Evolutionary conservation across 1,139 yeast genomes (phyloP).

Genomic region (Arxiozyma slooffiae): DNA sequence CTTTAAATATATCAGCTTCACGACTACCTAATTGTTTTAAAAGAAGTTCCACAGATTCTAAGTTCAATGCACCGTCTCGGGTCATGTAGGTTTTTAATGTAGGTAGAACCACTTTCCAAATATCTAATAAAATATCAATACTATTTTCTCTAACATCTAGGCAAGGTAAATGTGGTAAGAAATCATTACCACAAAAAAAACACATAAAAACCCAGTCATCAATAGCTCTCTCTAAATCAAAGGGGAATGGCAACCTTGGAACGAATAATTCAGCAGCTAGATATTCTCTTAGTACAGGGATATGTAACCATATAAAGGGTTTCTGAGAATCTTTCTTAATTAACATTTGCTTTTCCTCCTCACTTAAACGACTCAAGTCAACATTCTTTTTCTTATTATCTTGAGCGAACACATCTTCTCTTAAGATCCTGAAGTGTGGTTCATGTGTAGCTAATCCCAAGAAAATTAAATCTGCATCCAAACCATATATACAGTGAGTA

Average conservation of each 20-base stretch:
- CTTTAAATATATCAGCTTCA: conserved; percentile 72
- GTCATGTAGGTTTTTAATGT: conserved; percentile 68
- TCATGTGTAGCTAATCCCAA: conserved; percentile 93
- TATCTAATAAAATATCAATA: conserved; percentile 65
- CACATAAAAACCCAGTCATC: conserved; percentile 99
- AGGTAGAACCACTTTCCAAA: conserved; percentile 75
- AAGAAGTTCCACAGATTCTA: conserved; percentile 66
- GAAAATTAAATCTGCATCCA: conserved; percentile 96
- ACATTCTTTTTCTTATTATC: conserved; percentile 43
- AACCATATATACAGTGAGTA: conserved; percentile 88
- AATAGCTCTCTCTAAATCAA: conserved; percentile 87
- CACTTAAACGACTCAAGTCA: conserved; percentile 42
- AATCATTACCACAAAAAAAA: conserved; percentile 97
- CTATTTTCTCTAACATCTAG: conserved; percentile 92
- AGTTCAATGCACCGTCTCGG: conserved; percentile 74
- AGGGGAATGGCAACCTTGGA: conserved; percentile 60
- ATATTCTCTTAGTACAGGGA: conserved; percentile 80
- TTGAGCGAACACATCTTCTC: conserved; percentile 92
- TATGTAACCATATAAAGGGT: conserved; percentile 91
- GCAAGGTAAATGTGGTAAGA: conserved; percentile 91
- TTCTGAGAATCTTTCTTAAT: conserved; percentile 55
- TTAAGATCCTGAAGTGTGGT: conserved; percentile 84
- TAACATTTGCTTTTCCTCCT: conserved; percentile 47
- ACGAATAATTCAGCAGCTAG: conserved; percentile 70
- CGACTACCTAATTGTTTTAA: conserved; percentile 55